Base-by-base conservation (phyloP, 257 asterid genomes). In the Fraxinus quadrangulata region DNA sequence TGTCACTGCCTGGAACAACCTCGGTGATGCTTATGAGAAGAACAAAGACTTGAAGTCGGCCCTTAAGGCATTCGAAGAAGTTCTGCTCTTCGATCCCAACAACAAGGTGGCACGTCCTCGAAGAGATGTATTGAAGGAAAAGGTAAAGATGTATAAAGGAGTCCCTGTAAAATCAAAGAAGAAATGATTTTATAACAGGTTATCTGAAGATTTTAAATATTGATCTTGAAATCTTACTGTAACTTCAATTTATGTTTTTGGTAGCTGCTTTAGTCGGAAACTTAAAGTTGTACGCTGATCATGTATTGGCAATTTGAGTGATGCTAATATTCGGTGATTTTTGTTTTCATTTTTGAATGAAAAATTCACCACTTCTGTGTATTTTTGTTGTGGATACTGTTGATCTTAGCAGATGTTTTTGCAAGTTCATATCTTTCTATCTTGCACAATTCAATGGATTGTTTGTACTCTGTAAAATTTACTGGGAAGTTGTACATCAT, bases 1-100 rank as follows among this genome's bases (percentile, higher is more conserved):
- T 76, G 99, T 93, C 24, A 93, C 98, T 0, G 99, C 99, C 16
- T 95, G 99, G 99, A 95, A 91, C 90, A 93, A 95, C 89, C 94
- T 95, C 1, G 99, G 99, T 0, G 98, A 95, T 33, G 99, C 99
- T 14, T 95, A 90, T 26, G 99, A 93, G 85, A 87, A 95, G 85
- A 85, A 84, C 81, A 88, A 95, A 21, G 92, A 95, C 83, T 69
- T 83, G 1, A 89, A 89, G 63, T 87, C 92, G 3, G 98, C 99
- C 80, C 90, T 93, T 2, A 86, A 82, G 80, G 99, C 99, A 74
- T 96, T 93, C 14, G 97, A 93, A 71, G 97, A 96, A 76, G 98
- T 86, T 74, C 89, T 95, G 77, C 97, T 93, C 65, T 92, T 93
- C 49, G 99, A 96, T 83, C 98, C 99, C 24, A 93, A 93, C 90